These are phyloP conservation scores for Yarrowia keelungensis DNA, from an alignment of 805 yeast genomes.

Conservation along the genomic window DNA sequence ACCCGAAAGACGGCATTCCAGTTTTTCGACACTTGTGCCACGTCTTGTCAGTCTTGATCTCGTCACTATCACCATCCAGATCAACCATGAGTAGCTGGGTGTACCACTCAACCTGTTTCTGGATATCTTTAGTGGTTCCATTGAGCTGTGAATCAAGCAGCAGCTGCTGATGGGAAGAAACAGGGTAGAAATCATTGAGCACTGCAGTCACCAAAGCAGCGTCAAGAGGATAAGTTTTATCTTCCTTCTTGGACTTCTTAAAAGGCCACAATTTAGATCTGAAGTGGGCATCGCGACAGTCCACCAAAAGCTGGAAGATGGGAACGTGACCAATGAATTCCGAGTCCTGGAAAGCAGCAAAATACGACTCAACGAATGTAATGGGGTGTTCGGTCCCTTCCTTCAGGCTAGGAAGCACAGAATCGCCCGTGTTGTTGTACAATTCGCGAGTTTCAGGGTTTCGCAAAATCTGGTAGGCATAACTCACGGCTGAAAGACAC, in stretches of 20 bases:
- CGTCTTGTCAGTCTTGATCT: conserved; percentile 24
- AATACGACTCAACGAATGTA: conserved; percentile 19
- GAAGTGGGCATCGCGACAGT: conserved; percentile 17
- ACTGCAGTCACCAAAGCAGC: conserved; percentile 13
- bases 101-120: conserved; percentile 32
- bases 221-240: not conserved
- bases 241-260: conserved; percentile 8
- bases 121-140: conserved; percentile 19
- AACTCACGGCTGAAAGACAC: conserved; percentile 25
- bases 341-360: conserved; percentile 18
- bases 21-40: conserved; percentile 32
- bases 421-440: conserved; percentile 30
- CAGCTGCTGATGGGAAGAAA: conserved; percentile 14
- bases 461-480: conserved; percentile 22
- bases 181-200: not conserved
- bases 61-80: conserved; percentile 34
- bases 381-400: conserved; percentile 10
- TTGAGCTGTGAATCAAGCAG: conserved; percentile 13
- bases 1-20: conserved; percentile 26
- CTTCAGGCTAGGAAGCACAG: conserved; percentile 1
- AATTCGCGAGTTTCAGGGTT: conserved; percentile 18
- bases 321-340: conserved; percentile 27
- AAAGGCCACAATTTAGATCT: conserved; percentile 9
- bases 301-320: not conserved
- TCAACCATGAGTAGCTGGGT: conserved; percentile 32